Percentiles rank a stretch among this genome's conserved stretches.
Conservation (phyloP, 805 yeast species). For the Priceomyces carsonii region DNA sequence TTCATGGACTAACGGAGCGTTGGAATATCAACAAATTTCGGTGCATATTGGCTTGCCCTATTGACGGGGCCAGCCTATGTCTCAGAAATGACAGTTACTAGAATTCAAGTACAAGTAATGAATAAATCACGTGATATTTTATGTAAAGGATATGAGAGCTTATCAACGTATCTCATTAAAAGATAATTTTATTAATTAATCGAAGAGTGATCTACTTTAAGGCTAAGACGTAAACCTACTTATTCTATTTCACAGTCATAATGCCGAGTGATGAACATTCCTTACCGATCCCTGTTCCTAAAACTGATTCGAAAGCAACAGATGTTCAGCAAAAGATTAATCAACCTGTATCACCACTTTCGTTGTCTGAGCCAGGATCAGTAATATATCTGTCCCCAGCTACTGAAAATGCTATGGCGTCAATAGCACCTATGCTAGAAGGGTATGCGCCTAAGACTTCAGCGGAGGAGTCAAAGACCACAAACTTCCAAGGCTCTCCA, state of each 20-base stretch:
- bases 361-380: slow-evolving; percentile 18
- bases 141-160: too few relatives aligned
- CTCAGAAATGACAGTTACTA: too few relatives aligned
- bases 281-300: slow-evolving; percentile 7
- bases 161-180: too few relatives aligned
- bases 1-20: slow-evolving; percentile 60
- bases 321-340: slow-evolving; percentile 9
- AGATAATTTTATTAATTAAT: too few relatives aligned
- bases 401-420: slow-evolving; percentile 65
- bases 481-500: slow-evolving; percentile 8
- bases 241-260: too few relatives aligned
- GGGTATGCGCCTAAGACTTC: slow-evolving; percentile 68
- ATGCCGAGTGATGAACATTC: slow-evolving; percentile 5
- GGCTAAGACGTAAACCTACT: too few relatives aligned
- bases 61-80: too few relatives aligned
- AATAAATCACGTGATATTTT: too few relatives aligned
- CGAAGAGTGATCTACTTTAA: too few relatives aligned
- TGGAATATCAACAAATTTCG: slow-evolving; percentile 36
- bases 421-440: slow-evolving; percentile 78
- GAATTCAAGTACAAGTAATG: too few relatives aligned
- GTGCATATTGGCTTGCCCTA: too few relatives aligned
- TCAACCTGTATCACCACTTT: slow-evolving; percentile 37
- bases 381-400: slow-evolving; percentile 29
- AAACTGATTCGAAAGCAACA: slow-evolving; percentile 1
- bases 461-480: slow-evolving; percentile 26